A percentile compares a stretch with the other conserved stretches of the same genome.
Conservation (phyloP, 352 stramenopile genomes). For the Thalassiosira mediterranea region DNA sequence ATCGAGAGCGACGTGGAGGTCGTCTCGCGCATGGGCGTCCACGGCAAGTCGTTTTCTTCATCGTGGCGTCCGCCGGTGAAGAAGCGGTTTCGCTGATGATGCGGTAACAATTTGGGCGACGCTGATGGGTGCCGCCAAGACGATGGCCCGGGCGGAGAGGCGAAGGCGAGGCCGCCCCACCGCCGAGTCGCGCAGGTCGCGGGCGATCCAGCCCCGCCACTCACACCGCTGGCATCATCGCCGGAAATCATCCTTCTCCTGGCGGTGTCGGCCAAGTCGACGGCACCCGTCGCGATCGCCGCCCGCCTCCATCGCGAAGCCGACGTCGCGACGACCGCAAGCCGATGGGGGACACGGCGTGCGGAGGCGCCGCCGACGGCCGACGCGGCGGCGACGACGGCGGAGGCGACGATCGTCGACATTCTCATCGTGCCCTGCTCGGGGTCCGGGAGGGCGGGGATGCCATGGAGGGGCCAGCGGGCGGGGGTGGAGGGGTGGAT, state of each 20-base stretch:
- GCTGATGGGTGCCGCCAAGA: neutral
- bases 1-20: neutral
- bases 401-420: constrained; percentile 2
- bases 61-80: neutral
- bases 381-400: neutral
- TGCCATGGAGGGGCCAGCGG: too few relatives aligned
- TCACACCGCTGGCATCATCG: neutral
- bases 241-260: neutral
- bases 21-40: constrained; percentile 41
- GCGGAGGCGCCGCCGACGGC: neutral
- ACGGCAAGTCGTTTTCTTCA: constrained; percentile 19
- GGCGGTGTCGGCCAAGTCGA: constrained; percentile 9
- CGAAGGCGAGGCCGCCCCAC: constrained; percentile 2
- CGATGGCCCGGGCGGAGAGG: neutral
- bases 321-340: too few relatives aligned
- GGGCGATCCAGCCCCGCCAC: too few relatives aligned
- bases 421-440: constrained; percentile 15
- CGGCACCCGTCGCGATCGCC: neutral
- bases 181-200: too few relatives aligned
- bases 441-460: too few relatives aligned
- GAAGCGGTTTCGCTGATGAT: neutral
- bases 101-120: neutral
- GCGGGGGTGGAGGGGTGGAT: too few relatives aligned
- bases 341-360: too few relatives aligned
- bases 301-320: neutral